These are phyloP conservation scores for Nitzschia inconspicua DNA, from an alignment of 108 stramenopile genomes.

Conservation along the genomic window DNA sequence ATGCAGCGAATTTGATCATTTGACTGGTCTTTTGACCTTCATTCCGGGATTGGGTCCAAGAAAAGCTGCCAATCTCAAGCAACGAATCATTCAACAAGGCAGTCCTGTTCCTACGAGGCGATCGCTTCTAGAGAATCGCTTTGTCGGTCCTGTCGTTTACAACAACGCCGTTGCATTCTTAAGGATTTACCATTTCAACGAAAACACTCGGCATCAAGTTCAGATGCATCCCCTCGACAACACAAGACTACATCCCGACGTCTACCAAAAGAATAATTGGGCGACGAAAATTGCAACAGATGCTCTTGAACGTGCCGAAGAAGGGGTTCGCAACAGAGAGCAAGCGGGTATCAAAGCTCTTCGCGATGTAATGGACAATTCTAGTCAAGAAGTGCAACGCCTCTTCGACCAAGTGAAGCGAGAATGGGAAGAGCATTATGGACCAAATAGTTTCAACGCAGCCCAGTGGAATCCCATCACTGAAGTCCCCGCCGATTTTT, in stretches of 20 bases:
- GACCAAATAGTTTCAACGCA: constrained; percentile 61
- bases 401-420: constrained; percentile 70
- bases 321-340: constrained; percentile 40
- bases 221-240: constrained; percentile 83
- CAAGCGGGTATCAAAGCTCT: constrained; percentile 61
- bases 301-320: constrained; percentile 71
- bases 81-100: constrained; percentile 62
- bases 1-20: constrained; percentile 66
- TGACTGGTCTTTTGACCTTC: constrained; percentile 79
- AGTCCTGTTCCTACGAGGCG: constrained; percentile 61
- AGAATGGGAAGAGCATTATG: constrained; percentile 80
- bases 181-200: constrained; percentile 58
- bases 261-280: constrained; percentile 81
- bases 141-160: constrained; percentile 84
- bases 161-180: constrained; percentile 90
- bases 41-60: constrained; percentile 93
- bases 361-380: constrained; percentile 81
- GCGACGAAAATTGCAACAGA: constrained; percentile 84
- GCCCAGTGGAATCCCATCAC: constrained; percentile 70
- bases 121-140: constrained; percentile 59
- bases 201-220: constrained; percentile 13
- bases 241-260: constrained; percentile 88
- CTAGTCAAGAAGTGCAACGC: constrained; percentile 65
- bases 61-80: constrained; percentile 87
- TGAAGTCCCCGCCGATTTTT: constrained; percentile 69